These are phyloP conservation scores for Pseudogymnoascus sp. DNA, from an alignment of 2,329 filamentous ascomycete species.

Conservation along the genomic window DNA sequence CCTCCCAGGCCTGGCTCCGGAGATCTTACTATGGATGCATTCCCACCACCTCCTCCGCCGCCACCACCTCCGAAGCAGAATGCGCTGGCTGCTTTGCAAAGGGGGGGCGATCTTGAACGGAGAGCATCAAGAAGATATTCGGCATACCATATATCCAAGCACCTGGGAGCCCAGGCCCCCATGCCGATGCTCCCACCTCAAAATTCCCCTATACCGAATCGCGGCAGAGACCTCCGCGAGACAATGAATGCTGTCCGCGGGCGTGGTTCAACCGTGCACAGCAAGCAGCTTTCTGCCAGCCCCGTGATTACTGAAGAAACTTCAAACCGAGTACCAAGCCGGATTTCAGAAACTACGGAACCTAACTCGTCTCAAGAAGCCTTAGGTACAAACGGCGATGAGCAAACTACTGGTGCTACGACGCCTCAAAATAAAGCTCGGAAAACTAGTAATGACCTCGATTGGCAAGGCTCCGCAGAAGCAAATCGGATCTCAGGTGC, in stretches of 20 bases:
- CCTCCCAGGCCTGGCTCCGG: conserved; percentile 37
- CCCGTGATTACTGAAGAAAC: conserved; percentile 50
- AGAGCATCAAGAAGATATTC: conserved; percentile 90
- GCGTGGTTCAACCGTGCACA: conserved; percentile 46
- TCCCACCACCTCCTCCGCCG: conserved; percentile 62
- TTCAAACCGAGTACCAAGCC: conserved; percentile 49
- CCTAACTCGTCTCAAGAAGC: conserved; percentile 25
- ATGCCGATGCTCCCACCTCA: conserved; percentile 81
- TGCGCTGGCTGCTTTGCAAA: conserved; percentile 81
- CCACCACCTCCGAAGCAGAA: conserved; percentile 71
- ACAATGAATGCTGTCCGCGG: conserved; percentile 67
- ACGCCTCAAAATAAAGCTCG: conserved; percentile 50
- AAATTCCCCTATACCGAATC: conserved; percentile 74
- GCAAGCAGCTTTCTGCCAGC: conserved; percentile 32
- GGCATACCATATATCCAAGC: conserved; percentile 93
- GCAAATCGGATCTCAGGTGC: conserved; percentile 37
- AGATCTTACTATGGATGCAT: conserved; percentile 47
- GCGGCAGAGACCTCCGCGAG: conserved; percentile 75
- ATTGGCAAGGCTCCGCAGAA: background rate
- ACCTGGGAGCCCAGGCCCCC: conserved; percentile 77
- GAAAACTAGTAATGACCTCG: background rate
- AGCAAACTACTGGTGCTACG: conserved; percentile 30
- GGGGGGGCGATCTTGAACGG: conserved; percentile 85
- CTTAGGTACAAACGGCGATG: conserved; percentile 29
- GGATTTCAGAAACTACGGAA: conserved; percentile 49